Base-by-base conservation (phyloP, 1,284 basidiomycete species). In the Ceratobasidium sp. region DNA sequence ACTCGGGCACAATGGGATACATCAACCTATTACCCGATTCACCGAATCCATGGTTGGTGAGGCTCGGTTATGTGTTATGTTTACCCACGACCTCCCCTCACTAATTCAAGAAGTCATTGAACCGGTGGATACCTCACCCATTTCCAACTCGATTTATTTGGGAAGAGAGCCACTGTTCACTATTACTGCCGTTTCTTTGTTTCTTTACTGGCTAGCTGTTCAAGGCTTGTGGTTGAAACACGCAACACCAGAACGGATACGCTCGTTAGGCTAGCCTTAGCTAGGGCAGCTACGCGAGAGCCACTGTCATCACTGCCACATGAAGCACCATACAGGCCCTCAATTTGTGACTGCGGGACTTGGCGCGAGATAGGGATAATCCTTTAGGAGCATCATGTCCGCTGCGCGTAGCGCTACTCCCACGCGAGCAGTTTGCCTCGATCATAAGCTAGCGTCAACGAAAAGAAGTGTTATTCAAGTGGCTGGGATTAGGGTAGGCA, bases 401-500 rank as follows among this genome's bases (percentile, higher is more conserved):
- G 61, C 61, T 15, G 17, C 38, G 33, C 12, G 12, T 42, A 69
- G 50, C 28, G 69, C 38, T 42, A 54, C 57, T 40, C 65, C 70
- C 59, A 74, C 59, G 57, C 42, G 38, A 54, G 23, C 17, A 40
- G 26, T 23, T 64, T 64, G 26, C 71, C 61, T 74, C 71, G 71
- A 74, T 74, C 71, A 74, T 64, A 54, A 9, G 23, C n/a, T 13
- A 50, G 71, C 59, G 61, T 28, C 48, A 71, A 40, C 50, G 33
- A 20, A 33, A 33, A 17, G 54, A 71, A 59, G 48, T 23, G 48
- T 50, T 38, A 57, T 76, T 66, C 73, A 57, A 40, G 64, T 76
- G 64, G 61, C 73, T 76, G 62, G 52, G 26, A 44, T 74, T 40
- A 52, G 48, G 12, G 52, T 61, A 40, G 12, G 61, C 71, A 74